Base-by-base conservation (phyloP, 768 basidiomycete species). In the Leucocoprinus leucothites region DNA sequence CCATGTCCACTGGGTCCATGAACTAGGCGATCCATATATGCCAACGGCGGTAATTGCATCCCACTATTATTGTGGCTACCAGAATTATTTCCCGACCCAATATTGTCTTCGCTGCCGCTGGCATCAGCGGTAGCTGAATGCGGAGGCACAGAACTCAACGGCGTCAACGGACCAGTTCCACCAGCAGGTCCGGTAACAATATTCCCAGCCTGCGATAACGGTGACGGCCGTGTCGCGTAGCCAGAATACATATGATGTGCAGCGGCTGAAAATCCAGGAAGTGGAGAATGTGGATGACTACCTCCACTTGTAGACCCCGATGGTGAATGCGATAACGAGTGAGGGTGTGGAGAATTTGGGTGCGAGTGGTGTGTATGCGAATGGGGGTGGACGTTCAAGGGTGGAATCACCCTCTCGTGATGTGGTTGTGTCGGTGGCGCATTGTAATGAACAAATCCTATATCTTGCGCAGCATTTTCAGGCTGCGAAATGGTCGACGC, bases 11-110 rank as follows among this genome's bases (percentile, higher is more conserved):
- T 48, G 14, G 35, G 24, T 38, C 21, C 48, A 3, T 36, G 45
- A 16, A 49, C 40, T 9, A 56, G 7, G 19, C 54, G 47, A 22
- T 56, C 54, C 54, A 56, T 56, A 44, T 56, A 44, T 5, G 54
- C 38, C 47, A 56, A 24, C n/a, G 54, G 54, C 31, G 54, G 54
- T n/a, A 56, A 36, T 21, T 56, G 54, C 40, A 48, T 56, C 26
- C 28, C 47, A 35, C 38, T 43, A 31, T 11, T 11, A 11, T 11
- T 31, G 31, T 5, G 11, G 18, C 52, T 36, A 19, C 24, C 16
- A 51, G 47, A n/a, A 21, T 21, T 1, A 18, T 13, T 35, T 11
- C 8, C 31, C 28, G 34, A 19, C 9, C 41, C 51, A 44, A 14
- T 28, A 35, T 36, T 22, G 26, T 45, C 38, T 9, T 22, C 50